Base-by-base conservation (phyloP, 495 filamentous ascomycete genomes). In the Cladorrhinum samala region DNA sequence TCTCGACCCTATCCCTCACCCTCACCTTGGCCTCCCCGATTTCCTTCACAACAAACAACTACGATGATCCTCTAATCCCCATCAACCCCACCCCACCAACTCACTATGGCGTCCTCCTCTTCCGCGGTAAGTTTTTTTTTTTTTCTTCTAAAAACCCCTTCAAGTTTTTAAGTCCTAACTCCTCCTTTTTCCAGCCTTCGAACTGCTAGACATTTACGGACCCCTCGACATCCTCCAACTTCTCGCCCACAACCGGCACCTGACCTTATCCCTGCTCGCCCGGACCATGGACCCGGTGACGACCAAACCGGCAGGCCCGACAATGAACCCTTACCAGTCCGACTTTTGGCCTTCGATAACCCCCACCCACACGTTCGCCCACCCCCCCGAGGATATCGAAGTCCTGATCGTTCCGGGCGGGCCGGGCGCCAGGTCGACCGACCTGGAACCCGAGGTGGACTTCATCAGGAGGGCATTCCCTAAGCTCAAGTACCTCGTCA, bases 331-430 rank as follows among this genome's bases (percentile, higher is more conserved):
- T 14, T 36, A 44, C 16, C 66, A 53, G 49, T 51, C 55, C 25
- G 27, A 36, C 38, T 62, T 76, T 60, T 59, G 52, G 21, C 71
- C 79, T 21, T 49, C 36, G 46, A 53, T 82, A 23, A 40, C 73
- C 0, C 74, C 80, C 3, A 83, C 80, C 3, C 77, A 82, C 62
- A 79, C 79, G 1, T 78, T 75, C 52, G 59, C 49, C 14, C 57
- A 59, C 45, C 30, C 42, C 8, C 54, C 63, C 13, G 16, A 55
- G n/a, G 49, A 62, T 4, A 50, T 83, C 0, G 81, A 86, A 37
- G 73, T 82, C 5, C 68, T 85, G 6, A 62, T 86, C 17, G 58
- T 84, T 6, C 82, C 80, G 1, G 82, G 83, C 2, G 82, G 83
- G 1, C 33, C 67, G 0, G 81, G 78, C 23, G 60, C 68, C 0